Conservation (phyloP, 495 filamentous ascomycete species). For the Thozetella sp. region DNA sequence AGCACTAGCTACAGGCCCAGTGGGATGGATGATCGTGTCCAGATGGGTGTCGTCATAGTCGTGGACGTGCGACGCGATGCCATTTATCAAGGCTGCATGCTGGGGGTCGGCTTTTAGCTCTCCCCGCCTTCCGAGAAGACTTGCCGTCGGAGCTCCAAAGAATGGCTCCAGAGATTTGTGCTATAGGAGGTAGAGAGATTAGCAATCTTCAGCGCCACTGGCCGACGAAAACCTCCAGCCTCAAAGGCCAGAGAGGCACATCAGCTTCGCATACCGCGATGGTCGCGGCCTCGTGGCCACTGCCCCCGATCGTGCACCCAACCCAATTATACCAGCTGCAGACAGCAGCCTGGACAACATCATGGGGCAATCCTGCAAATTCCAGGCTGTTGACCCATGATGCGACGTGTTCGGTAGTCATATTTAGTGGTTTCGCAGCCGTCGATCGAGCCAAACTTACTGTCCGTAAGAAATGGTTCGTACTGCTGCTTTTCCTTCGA, state of each 20-base stretch:
- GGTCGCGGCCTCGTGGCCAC: conserved; percentile 42
- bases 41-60: conserved; percentile 62
- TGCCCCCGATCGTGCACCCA: conserved; percentile 52
- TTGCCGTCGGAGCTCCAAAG: conserved; percentile 43
- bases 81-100: conserved; percentile 54
- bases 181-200: neutral
- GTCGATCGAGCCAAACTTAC: too few species aligned
- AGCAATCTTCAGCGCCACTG: neutral
- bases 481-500: too few species aligned
- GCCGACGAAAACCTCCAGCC: neutral
- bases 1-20: conserved; percentile 51
- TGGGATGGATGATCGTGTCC: conserved; percentile 57
- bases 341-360: conserved; percentile 28
- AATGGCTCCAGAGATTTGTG: conserved; percentile 40
- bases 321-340: conserved; percentile 54
- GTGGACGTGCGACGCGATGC: conserved; percentile 56
- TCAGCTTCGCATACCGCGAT: conserved; percentile 34
- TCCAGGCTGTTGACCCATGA: conserved; percentile 37
- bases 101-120: conserved; percentile 39
- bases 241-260: too few species aligned
- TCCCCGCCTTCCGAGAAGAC: conserved; percentile 39
- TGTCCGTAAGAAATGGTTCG: too few species aligned
- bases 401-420: conserved; percentile 41
- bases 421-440: conserved; percentile 12
- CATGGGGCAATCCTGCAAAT: conserved; percentile 27